Evolutionary conservation across 208 protist genomes (phyloP), one percentile per base, ranked within the genome.

Genomic region (Tetramitus jugosus): DNA sequence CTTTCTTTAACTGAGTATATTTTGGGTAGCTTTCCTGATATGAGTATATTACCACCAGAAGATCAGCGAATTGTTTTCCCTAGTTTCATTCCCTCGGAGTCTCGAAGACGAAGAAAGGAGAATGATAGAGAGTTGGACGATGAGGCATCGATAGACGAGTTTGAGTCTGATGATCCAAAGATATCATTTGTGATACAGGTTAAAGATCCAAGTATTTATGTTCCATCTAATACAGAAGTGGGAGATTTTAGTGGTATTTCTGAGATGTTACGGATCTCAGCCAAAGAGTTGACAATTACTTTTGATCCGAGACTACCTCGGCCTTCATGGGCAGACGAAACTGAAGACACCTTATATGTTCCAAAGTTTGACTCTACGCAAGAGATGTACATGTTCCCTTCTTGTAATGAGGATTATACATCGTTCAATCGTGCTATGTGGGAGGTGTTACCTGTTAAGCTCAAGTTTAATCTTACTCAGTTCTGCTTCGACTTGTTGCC

Each of bases 181-280:
- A 53, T 74, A 3, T 74, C 67, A 4, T 74, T 74, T 26, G 29
- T 74, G 17, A 17, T 74, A 0, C 42, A 74, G 53, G 53, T 74
- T 74, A 74, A 42, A 74, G 26, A 14, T 35, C 43, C 43, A 33
- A 33, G 23, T 10, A 53, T 74, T 23, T 74, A n/a, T 35, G 7
- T 74, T 39, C 67, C 67, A 17, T 37, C 42, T 1, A 53, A 53
- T 74, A 39, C 26, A 17, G 13, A 14, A n/a, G 60, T n/a, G 2
- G 20, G 2, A 33, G 42, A 74, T 49, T 31, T 35, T 2, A 14
- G 4, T 0, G 65, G 35, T 35, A 29, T 71, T 0, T 49, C 14
- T 33, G 65, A 74, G 39, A 74, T 53, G n/a, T 17, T 74, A 8
- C 39, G 67, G 29, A 53, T 53, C 37, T 20, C 33, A 46, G 53